Evolutionary conservation across 805 yeast genomes (phyloP), one percentile per base, ranked within the genome.

Genomic region (Teunomyces atbi): DNA sequence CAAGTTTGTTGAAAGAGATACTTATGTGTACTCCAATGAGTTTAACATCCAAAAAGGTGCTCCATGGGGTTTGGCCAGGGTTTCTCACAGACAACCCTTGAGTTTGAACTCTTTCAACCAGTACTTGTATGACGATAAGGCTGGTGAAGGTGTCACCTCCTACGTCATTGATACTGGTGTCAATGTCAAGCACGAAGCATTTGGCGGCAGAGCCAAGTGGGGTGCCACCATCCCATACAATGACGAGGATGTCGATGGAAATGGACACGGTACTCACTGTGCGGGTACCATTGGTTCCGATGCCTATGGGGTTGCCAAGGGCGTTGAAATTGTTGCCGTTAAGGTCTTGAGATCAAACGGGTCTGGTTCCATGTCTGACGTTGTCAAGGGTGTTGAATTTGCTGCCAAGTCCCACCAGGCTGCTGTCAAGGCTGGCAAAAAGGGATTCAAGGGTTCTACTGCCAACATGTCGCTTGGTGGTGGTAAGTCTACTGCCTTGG

Each of bases 211-310:
- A 71, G 96, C 96, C 38, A 63, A 64, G 33, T 88, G 95, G 95
- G 96, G 96, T 56, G 77, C 83, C 42, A 88, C 95, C 47, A 75
- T 88, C 54, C 96, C 95, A 55, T 57, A 66, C 44, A 84, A 83
- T 58, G 89, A 82, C 56, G 77, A 76, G 45, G 89, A 84, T 55
- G 59, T 74, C 37, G 96, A 91, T 64, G 94, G 89, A 44, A 86
- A 88, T 59, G 97, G 97, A 43, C 97, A 90, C 68, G 97, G 97
- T 60, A 89, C 96, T 39, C 97, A 90, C 62, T 89, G 95, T 72
- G 96, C 97, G n/a, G 97, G 96, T 69, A 89, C 95, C 29, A 88
- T 91, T 58, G 96, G 84, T 42, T 86, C 94, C 18, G 74, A 74
- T 50, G 72, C 80, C 44, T 88, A 84, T 54, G 96, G 96, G 71